Evolutionary conservation across 306 rosid species (phyloP).

Genomic region (Vachellia collinsii): DNA sequence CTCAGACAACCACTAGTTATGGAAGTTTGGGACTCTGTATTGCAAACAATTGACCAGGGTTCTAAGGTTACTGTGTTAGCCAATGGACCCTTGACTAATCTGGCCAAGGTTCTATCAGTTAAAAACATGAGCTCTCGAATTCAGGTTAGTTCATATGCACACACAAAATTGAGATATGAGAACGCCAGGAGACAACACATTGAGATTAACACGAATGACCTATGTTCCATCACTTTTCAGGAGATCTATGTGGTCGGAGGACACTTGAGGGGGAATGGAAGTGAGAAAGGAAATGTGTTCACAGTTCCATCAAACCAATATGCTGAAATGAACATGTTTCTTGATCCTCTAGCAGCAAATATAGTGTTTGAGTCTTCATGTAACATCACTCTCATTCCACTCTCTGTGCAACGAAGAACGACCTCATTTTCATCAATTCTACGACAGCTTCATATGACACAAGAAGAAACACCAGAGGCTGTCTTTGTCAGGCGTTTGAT

Average conservation of each 20-base stretch:
- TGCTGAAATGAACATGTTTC: conserved; percentile 87
- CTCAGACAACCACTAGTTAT: conserved; percentile 77
- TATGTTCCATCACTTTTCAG: conserved; percentile 46
- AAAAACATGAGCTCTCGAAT: conserved; percentile 60
- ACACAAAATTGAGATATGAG: not conserved
- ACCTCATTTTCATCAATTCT: conserved; percentile 54
- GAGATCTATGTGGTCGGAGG: conserved; percentile 87
- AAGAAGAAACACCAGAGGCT: conserved; percentile 62
- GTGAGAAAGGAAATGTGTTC: conserved; percentile 75
- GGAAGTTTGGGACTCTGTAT: conserved; percentile 75
- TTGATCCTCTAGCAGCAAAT: conserved; percentile 88
- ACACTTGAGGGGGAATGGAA: conserved; percentile 50
- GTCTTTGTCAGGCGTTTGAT: conserved; percentile 53
- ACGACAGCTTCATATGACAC: conserved; percentile 27
- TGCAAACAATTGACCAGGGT: conserved; percentile 55
- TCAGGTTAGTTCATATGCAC: conserved; percentile 49
- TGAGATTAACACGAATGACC: not conserved
- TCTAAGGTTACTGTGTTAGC: conserved; percentile 76
- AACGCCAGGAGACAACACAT: not conserved
- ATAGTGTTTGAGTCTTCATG: conserved; percentile 63
- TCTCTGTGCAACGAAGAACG: conserved; percentile 54
- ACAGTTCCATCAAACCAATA: conserved; percentile 66
- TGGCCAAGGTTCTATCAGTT: conserved; percentile 62
- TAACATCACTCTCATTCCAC: conserved; percentile 76
- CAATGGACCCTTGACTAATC: conserved; percentile 91